These are phyloP conservation scores for Thamnidium elegans DNA, from an alignment of 192 early-diverging fungal genomes.

Conservation along the genomic window DNA sequence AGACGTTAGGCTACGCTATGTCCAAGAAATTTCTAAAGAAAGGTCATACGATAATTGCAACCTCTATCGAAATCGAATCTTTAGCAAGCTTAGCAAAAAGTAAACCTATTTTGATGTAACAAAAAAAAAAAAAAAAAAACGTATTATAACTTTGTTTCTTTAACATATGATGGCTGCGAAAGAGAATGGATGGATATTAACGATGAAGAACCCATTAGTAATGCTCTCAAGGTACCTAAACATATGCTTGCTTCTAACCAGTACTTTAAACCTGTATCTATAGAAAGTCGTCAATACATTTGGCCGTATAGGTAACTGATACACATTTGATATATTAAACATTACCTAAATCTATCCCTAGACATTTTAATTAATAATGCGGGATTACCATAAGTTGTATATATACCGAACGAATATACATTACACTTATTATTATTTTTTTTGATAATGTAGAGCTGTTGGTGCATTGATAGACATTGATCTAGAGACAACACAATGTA, in stretches of 20 bases:
- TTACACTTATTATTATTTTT: too few species aligned
- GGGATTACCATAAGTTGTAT: constrained; percentile 43
- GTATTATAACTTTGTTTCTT: constrained; percentile 14
- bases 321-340: too few species aligned
- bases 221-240: background rate
- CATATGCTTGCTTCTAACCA: background rate
- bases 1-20: constrained; percentile 19
- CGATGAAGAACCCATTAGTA: constrained; percentile 43
- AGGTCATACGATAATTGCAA: too few species aligned
- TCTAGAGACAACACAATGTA: constrained; percentile 38
- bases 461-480: constrained; percentile 45
- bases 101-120: too few species aligned
- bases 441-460: constrained; percentile 26
- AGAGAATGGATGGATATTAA: constrained; percentile 47
- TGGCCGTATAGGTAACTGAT: constrained; percentile 41
- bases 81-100: too few species aligned
- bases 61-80: too few species aligned
- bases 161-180: constrained; percentile 25
- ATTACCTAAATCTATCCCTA: background rate
- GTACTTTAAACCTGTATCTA: background rate
- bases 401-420: background rate
- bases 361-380: constrained; percentile 78
- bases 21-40: too few species aligned
- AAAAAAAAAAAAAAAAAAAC: too few species aligned
- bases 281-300: constrained; percentile 41